Evolutionary conservation across 139 green algal species (phyloP).

Genomic region (Tetraselmis chui): DNA sequence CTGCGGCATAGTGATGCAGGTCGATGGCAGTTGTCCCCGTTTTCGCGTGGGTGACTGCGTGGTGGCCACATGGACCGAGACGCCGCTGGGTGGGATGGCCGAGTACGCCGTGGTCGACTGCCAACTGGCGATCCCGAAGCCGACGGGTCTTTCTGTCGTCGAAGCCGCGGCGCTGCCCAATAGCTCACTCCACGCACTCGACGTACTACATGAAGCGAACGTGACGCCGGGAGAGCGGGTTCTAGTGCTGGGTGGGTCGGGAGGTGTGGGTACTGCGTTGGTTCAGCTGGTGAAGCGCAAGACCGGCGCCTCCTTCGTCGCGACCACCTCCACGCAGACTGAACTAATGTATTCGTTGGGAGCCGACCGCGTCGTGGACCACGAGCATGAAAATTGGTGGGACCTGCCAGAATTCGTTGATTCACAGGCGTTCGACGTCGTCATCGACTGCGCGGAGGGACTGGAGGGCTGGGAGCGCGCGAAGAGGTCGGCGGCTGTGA

Average conservation of each 20-base stretch:
- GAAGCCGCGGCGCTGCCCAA: conserved; percentile 1
- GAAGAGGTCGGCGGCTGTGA: background rate
- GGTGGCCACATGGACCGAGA: background rate
- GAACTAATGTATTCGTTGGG: background rate
- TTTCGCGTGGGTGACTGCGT: background rate
- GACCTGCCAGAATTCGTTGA: background rate
- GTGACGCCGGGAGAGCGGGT: background rate
- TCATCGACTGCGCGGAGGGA: conserved; percentile 3
- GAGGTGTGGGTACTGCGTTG: background rate
- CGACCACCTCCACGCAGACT: background rate
- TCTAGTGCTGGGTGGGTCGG: background rate
- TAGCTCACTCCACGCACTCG: background rate
- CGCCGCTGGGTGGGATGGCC: background rate
- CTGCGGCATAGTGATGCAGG: background rate
- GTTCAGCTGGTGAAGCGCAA: background rate
- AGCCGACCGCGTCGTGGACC: background rate
- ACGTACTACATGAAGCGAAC: background rate
- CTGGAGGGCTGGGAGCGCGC: background rate
- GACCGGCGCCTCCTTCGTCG: background rate
- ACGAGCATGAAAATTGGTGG: background rate
- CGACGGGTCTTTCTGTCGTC: background rate
- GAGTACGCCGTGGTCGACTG: background rate
- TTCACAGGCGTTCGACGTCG: background rate
- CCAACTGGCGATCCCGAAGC: background rate
- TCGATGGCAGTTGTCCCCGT: background rate